Evolutionary conservation across 2,329 filamentous ascomycete species (phyloP).

Genomic region (Graphilbum fragrans): DNA sequence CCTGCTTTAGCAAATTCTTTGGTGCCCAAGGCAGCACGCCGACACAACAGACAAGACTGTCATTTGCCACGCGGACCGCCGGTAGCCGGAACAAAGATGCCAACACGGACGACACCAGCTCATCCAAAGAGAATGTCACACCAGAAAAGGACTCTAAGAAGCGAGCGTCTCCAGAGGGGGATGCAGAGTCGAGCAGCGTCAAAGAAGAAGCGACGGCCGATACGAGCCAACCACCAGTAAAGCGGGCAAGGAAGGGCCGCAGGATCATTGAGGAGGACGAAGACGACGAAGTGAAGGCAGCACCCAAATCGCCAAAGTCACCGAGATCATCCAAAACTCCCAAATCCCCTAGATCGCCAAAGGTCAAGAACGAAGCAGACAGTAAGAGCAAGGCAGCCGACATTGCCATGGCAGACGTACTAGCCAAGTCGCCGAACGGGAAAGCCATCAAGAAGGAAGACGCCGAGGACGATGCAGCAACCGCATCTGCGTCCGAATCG

Average conservation of each 20-base stretch:
- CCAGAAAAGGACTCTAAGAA: slow-evolving; percentile 17
- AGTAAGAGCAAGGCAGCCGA: slow-evolving; percentile 13
- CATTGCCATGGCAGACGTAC: slow-evolving; percentile 11
- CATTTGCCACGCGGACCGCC: slow-evolving; percentile 47
- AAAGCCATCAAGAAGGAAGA: slow-evolving; percentile 30
- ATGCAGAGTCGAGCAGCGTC: slow-evolving; percentile 9
- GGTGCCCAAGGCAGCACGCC: slow-evolving; percentile 48
- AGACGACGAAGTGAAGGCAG: slow-evolving; percentile 22
- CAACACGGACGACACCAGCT: not conserved
- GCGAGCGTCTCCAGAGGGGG: slow-evolving; percentile 5
- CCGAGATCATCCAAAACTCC: not conserved
- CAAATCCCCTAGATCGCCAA: slow-evolving; percentile 13
- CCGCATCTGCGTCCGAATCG: slow-evolving; percentile 27
- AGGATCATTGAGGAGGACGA: slow-evolving; percentile 41
- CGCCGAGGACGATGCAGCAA: slow-evolving; percentile 35
- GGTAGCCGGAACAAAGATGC: slow-evolving; percentile 12
- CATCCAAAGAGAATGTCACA: slow-evolving; percentile 24
- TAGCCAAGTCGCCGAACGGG: slow-evolving; percentile 17
- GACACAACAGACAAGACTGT: slow-evolving; percentile 65
- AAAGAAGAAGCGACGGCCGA: slow-evolving; percentile 33
- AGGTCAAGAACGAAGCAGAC: slow-evolving; percentile 23
- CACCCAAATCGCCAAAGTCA: not conserved
- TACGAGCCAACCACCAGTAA: slow-evolving; percentile 44
- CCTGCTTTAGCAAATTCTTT: slow-evolving; percentile 66
- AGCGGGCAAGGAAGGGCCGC: slow-evolving; percentile 37